Evolutionary conservation across 305 asterid genomes (phyloP).

Genomic region (Solanum hybrid): DNA sequence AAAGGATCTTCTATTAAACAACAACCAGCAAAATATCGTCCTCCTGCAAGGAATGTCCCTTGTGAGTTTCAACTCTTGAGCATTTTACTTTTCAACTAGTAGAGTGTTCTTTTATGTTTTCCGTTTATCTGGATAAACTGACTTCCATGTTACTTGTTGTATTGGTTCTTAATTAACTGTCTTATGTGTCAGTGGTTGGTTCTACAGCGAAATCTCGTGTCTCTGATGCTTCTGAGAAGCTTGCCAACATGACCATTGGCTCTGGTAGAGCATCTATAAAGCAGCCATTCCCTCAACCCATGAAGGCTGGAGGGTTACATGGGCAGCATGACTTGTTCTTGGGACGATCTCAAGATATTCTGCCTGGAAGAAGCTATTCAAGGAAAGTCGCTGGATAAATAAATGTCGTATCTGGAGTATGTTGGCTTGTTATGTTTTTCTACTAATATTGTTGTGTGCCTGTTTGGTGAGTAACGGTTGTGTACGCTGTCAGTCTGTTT

Average conservation of each 20-base stretch:
- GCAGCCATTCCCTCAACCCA: slow-evolving; percentile 48
- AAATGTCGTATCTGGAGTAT: background rate
- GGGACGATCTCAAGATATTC: slow-evolving; percentile 40
- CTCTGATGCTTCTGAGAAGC: slow-evolving; percentile 51
- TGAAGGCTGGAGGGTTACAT: slow-evolving; percentile 98
- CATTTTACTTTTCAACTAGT: background rate
- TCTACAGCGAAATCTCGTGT: slow-evolving; percentile 33
- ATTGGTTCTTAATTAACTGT: background rate
- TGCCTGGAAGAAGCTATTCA: slow-evolving; percentile 30
- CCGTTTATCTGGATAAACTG: background rate
- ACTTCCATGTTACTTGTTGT: background rate
- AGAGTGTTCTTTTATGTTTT: background rate
- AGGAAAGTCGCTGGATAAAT: slow-evolving; percentile 53
- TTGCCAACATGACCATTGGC: slow-evolving; percentile 44
- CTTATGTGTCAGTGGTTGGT: slow-evolving; percentile 27
- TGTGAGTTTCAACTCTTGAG: slow-evolving; percentile 30
- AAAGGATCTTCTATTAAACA: slow-evolving; percentile 39
- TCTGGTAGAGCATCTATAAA: slow-evolving; percentile 28
- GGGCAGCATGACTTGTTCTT: slow-evolving; percentile 46
- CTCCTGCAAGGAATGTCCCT: slow-evolving; percentile 59
- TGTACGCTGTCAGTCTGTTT: background rate
- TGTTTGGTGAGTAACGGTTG: background rate
- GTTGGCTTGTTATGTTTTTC: background rate
- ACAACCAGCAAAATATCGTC: slow-evolving; percentile 67
- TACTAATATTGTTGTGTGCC: background rate